Percentiles rank a stretch among this genome's conserved stretches.
Evolutionary conservation across 345 rosid genomes (phyloP).

Genomic region (Alliaria petiolata): DNA sequence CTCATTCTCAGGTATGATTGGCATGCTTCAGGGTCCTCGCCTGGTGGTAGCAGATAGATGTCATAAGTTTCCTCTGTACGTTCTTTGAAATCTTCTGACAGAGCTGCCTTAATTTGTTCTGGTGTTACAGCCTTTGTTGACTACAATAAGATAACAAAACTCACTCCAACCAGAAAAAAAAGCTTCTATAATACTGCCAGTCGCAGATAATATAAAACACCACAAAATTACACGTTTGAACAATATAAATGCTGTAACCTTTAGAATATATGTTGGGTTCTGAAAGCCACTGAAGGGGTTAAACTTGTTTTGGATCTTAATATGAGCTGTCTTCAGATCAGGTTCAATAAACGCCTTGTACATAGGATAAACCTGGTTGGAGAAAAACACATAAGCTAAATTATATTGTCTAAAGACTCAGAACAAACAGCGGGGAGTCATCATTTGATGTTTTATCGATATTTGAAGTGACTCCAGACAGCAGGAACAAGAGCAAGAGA

Average conservation of each 20-base stretch:
- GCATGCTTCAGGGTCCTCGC: slow-evolving; percentile 99
- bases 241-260: slow-evolving; percentile 41
- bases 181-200: neutral
- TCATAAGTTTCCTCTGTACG: slow-evolving; percentile 90
- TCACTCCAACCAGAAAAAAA: neutral
- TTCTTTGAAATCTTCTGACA: slow-evolving; percentile 59
- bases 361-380: slow-evolving; percentile 89
- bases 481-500: neutral
- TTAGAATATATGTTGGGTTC: slow-evolving; percentile 89
- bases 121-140: slow-evolving; percentile 65
- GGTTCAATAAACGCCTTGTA: slow-evolving; percentile 99
- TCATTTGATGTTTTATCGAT: neutral
- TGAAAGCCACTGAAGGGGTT: slow-evolving; percentile 98
- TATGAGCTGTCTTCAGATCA: slow-evolving; percentile 93
- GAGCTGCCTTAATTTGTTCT: slow-evolving; percentile 72
- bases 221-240: neutral
- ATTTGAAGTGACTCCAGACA: slow-evolving; percentile 1
- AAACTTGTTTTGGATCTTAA: slow-evolving; percentile 91
- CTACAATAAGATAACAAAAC: slow-evolving; percentile 38
- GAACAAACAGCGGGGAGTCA: neutral
- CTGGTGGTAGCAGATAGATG: slow-evolving; percentile 97
- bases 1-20: slow-evolving; percentile 98
- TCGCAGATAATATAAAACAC: neutral
- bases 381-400: slow-evolving; percentile 16
- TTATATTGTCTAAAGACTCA: neutral